Percentiles rank a stretch among this genome's conserved stretches.
Evolutionary conservation across 495 filamentous ascomycete genomes (phyloP).

Genomic region (Hyphodiscus hymeniophilus): DNA sequence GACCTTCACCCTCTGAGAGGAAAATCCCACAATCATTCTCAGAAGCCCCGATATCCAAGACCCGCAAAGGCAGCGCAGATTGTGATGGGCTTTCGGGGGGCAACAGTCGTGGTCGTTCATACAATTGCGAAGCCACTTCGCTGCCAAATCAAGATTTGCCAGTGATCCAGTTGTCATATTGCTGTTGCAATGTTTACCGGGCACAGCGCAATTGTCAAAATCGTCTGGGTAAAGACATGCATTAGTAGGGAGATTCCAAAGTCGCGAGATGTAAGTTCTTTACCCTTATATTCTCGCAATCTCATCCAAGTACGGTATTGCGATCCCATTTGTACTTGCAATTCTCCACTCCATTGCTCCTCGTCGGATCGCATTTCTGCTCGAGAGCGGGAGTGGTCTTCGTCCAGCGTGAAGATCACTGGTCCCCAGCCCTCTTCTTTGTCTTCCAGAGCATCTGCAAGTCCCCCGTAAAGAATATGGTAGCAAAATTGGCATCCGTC

Average conservation of each 20-base stretch:
- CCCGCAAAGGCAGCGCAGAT: constrained; percentile 4
- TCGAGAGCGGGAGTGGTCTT: background rate
- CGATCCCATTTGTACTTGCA: too few species aligned
- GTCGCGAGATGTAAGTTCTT: background rate
- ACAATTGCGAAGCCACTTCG: constrained; percentile 6
- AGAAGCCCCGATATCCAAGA: constrained; percentile 1
- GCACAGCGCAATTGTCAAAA: constrained; percentile 4
- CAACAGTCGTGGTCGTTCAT: constrained; percentile 9
- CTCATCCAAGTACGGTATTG: background rate
- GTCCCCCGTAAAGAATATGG: background rate
- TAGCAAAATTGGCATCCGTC: constrained; percentile 6
- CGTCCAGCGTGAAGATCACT: constrained; percentile 4
- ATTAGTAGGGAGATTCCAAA: background rate
- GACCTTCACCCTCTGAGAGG: constrained; percentile 9
- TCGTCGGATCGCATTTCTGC: too few species aligned
- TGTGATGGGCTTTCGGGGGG: background rate
- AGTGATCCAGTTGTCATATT: constrained; percentile 5
- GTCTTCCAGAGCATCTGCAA: background rate
- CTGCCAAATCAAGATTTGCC: constrained; percentile 7
- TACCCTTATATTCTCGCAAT: constrained; percentile 4
- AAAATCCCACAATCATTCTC: constrained; percentile 1
- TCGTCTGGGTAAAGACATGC: background rate
- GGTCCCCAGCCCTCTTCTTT: background rate
- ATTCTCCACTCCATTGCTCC: too few species aligned
- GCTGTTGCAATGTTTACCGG: background rate